Conservation (phyloP, 345 rosid species). For the Lagerstroemia speciosa region DNA sequence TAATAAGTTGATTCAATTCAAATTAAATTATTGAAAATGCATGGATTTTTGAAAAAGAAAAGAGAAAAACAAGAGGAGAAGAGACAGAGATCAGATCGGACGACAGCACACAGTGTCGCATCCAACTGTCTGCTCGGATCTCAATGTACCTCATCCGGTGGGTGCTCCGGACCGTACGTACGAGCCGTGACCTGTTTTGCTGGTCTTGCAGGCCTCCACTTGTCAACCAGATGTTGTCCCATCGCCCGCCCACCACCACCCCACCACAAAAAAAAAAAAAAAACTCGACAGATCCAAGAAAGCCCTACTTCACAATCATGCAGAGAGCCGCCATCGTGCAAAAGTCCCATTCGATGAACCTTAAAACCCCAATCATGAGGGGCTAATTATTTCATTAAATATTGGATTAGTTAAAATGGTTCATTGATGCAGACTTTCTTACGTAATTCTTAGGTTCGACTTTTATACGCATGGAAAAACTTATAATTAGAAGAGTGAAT, state of each 20-base stretch:
- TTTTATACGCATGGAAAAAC: neutral
- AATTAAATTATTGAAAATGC: too few species aligned
- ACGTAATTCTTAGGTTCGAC: neutral
- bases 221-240: neutral
- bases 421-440: too few species aligned
- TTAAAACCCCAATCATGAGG: neutral
- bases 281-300: neutral
- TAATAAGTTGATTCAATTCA: too few species aligned
- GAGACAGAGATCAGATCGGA: neutral
- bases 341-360: slow-evolving; percentile 2
- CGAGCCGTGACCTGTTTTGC: neutral
- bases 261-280: too few species aligned
- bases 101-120: neutral
- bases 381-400: neutral
- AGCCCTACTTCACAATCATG: neutral
- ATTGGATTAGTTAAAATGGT: neutral
- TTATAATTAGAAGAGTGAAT: too few species aligned
- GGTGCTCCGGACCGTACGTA: slow-evolving; percentile 1
- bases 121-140: slow-evolving; percentile 10
- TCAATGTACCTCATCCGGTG: neutral
- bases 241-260: neutral
- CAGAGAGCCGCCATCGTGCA: neutral
- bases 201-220: neutral
- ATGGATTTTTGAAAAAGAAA: too few species aligned
- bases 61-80: too few species aligned